Evolutionary conservation across 768 basidiomycete species (phyloP), one percentile per base, ranked within the genome.

Genomic region (Clathrus columnatus): DNA sequence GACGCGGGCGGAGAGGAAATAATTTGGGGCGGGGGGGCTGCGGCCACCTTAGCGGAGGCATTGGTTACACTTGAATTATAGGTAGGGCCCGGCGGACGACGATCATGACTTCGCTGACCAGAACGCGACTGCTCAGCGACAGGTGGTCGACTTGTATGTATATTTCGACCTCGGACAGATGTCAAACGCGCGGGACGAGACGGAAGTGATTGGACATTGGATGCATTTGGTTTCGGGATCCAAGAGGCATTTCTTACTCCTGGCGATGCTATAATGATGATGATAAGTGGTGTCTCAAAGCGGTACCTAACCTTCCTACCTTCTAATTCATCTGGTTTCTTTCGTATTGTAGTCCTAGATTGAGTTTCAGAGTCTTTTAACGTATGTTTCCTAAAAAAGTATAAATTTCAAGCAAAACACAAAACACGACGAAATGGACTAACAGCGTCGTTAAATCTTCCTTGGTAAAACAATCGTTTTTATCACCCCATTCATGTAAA

Each of bases 401-500:
- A 49, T 18, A 4, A 55, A 21, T 8, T 32, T 7, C 27, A 27
- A 10, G 7, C 29, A 23, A 14, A 36, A 36, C 5, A 26, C 26
- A 54, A 16, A 46, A 28, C 51, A 59, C 26, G n/a, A n/a, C n/a
- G 27, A 51, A 18, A 30, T 47, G 16, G 2, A 76, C 82, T 47
- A 65, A 95, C 92, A 94, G 71, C 0, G 93, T 95, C 23, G 91
- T 87, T 56, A 95, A 73, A 69, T 98, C 95, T 67, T 97, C 93
- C 71, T 94, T 94, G 0, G 94, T 93, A 66, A 96, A 94, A 64
- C 91, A 94, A 68, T 99, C 96, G 54, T 91, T 88, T 70, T 98
- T 95, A 59, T 97, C 96, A 29, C 94, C 96, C 91, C 92, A 96
- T 68, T 98, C 96, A 66, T 99, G 96, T 44, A 94, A 72, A 67